Percentiles rank a stretch among this genome's conserved stretches.
These are phyloP conservation scores for Malassezia japonica DNA, from an alignment of 1,284 basidiomycete genomes.

Conservation along the genomic window DNA sequence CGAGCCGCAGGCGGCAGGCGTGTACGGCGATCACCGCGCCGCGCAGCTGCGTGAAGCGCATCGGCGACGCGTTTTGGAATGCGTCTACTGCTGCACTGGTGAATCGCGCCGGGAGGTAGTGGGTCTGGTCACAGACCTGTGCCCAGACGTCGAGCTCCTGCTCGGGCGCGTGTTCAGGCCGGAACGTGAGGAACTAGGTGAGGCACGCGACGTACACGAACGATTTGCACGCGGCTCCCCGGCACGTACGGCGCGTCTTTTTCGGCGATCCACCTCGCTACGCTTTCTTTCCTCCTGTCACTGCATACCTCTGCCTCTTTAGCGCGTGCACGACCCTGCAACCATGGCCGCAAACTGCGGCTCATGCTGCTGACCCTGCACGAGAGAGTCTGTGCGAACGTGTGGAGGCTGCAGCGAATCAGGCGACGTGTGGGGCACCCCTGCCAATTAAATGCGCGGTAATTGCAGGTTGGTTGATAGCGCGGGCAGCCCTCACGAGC, in stretches of 20 bases:
- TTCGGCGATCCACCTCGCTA: no score
- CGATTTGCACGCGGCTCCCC: constrained; percentile 6
- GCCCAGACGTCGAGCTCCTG: constrained; percentile 3
- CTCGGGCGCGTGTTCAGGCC: constrained; percentile 1
- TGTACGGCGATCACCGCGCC: not conserved
- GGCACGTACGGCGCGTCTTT: no score
- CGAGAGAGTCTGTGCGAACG: not conserved
- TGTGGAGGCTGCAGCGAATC: constrained; percentile 7
- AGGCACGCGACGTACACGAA: not conserved
- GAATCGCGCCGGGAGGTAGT: constrained; percentile 7
- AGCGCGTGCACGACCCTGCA: constrained; percentile 1
- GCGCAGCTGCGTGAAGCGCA: constrained; percentile 11
- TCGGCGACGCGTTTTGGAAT: not conserved
- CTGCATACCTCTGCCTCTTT: not conserved
- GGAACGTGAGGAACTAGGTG: constrained; percentile 12
- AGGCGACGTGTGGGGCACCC: not conserved
- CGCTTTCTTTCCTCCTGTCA: not conserved
- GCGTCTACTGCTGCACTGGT: constrained; percentile 1
- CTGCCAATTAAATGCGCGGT: no score
- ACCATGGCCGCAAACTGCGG: constrained; percentile 9
- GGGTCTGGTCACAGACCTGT: constrained; percentile 8
- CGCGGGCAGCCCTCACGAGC: not conserved
- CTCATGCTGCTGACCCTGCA: no score
- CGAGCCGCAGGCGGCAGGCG: not conserved
- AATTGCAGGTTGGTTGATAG: no score